Evolutionary conservation across 495 filamentous ascomycete genomes (phyloP), one percentile per base, ranked within the genome.

Genomic region (Neurospora sp.): DNA sequence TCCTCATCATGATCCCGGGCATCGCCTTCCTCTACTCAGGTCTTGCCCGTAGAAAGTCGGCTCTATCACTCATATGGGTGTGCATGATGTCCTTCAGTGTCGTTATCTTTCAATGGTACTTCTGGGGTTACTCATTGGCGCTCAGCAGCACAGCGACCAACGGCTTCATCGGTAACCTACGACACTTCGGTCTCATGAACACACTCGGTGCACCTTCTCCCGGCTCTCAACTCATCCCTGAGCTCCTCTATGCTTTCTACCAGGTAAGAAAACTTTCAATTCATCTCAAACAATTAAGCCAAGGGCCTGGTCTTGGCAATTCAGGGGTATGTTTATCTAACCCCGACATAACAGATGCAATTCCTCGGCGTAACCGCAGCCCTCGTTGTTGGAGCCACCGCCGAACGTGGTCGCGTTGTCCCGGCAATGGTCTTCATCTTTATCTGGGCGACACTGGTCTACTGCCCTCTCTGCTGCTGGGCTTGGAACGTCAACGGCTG

Each of bases 21-120:
- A 92, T 97, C 84, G 95, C 94, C 31, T 97, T 98, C 87, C 96
- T 98, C 87, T 99, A 99, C 87, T 98, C 94, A n/a, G 96, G 96
- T 78, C 91, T 99, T 31, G 96, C 96, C 9, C 92, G 96, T 71
- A 86, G 96, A 80, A 99, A 99, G 85, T 97, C 94, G 0, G 96
- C 96, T 40, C 87, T 99, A 69, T 97, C 95, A 39, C 87, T 98
- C 74, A 94, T 99, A 84, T 98, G 96, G 96, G 90, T 96, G 10
- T 92, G 91, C 75, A 89, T 98, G 82, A 94, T 96, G 86, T 93
- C 95, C 18, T 90, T 91, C 70, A 94, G 93, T 39, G 91, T 99
- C 70, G 89, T 97, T 27, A 91, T 92, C 38, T 97, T 98, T 85
- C 96, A 98, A 80, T 99, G 96, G 95, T 99, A 98, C 86, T 97